Evolutionary conservation across 805 yeast species (phyloP), one percentile per base, ranked within the genome.

Genomic region (Yamadazyma ubonensis): DNA sequence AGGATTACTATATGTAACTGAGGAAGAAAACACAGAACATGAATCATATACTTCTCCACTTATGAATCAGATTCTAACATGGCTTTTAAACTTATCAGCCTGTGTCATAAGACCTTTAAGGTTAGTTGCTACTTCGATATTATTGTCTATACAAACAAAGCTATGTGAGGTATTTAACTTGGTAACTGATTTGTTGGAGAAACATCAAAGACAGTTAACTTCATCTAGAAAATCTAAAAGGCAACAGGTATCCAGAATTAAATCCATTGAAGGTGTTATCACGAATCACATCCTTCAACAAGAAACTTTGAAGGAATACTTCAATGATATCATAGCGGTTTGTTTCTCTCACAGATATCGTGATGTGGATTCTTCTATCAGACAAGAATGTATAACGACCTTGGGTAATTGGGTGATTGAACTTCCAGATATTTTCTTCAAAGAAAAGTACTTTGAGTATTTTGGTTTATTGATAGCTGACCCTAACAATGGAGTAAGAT

Each of bases 401-500:
- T 64, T 89, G 36, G 79, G 87, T n/a, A 65, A 61, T 12, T 85
- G 95, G 86, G 84, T 86, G 63, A 70, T 73, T n/a, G 54, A 63
- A 5, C 75, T 75, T 45, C 95, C 96, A 0, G 89, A 83, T 42
- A 63, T 70, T 39, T 88, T 85, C 52, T 74, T 84, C 47, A 84
- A 79, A 44, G 80, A 83, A 9, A 67, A 81, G 1, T 86, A 80
- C 52, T 68, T 88, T 46, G 75, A 89, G 46, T 86, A 85, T 58
- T 73, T 85, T 53, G 96, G 96, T 4, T 85, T 95, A 95, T 67
- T 86, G 23, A 63, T 90, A 29, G 80, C 90, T n/a, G 96, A 89
- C 54, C 67, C 78, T 2, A 72, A 76, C 11, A 59, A 74, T 8
- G 46, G 55, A 3, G 95, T 86, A 1, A 72, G 95, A 49, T 55